Evolutionary conservation across 352 stramenopile species (phyloP), one percentile per base, ranked within the genome.

Genomic region (Globisporangium radiosum): DNA sequence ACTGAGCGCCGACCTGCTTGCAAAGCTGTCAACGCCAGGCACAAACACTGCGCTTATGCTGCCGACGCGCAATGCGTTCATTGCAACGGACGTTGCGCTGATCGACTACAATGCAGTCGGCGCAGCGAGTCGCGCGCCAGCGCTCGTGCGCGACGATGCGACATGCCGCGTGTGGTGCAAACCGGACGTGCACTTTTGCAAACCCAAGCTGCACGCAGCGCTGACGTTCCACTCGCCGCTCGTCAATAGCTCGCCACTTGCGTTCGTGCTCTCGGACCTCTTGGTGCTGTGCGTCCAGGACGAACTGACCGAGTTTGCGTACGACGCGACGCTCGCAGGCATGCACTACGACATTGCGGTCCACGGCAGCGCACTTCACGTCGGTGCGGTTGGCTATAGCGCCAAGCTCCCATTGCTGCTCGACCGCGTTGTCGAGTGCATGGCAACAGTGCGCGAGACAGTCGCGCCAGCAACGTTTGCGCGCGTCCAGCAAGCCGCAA

Each of bases 131-230:
- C 2, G 5, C 5, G 8, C 39, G 5, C 39, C 39, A 8, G 39
- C 8, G 39, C 39, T 43, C 39, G 8, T 43, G 5, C 33, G 70
- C 15, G 59, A 86, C 7, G 76, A 87, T 53, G 69, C 73, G 5
- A 55, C 65, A 2, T 81, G 70, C n/a, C 76, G 81, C 1, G 45
- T 92, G 19, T 95, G 84, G 85, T 94, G 88, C 75, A 95, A 97
- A 64, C 74, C 84, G 0, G 90, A 97, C 64, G 82, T 78, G n/a
- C 68, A 86, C 25, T 98, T 97, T 71, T 69, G 77, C 56, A 97
- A 97, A 68, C 91, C 91, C 3, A 97, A 97, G 66, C 65, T 96
- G 13, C 92, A 92, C 66, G 65, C 97, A 25, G 89, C 88, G 54
- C 88, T 93, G 45, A 49, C 81, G 47, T 71, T 97, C 10, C 76